Base-by-base conservation (phyloP, 2,329 filamentous ascomycete genomes). In the Clarireedia sp. region DNA sequence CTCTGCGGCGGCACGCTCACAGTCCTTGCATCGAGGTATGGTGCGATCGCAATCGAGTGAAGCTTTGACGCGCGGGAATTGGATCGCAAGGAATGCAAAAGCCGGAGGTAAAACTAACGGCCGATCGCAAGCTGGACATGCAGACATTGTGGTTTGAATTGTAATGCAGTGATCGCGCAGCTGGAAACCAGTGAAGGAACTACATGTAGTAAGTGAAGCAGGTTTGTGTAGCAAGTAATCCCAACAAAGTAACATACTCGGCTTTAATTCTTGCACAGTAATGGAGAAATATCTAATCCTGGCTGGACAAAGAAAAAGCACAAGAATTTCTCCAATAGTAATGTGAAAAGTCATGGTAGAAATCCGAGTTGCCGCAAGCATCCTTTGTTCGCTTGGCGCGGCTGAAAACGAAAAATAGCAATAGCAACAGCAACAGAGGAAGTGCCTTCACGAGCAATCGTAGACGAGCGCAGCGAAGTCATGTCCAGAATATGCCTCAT, bases 11-110 rank as follows among this genome's bases (percentile, higher is more conserved):
- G 56, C 44, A 5, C 61, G 53, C 33, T 66, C 63, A 52, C 66
- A 67, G 5, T 60, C 52, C 26, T 58, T 58, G 56, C 66, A 68
- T 19, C 62, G 59, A 9, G 56, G 55, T 17, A 60, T 50, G 1
- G 33, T 51, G 7, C 61, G 64, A 44, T 66, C 57, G 45, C 67
- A 53, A 44, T 41, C 21, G 33, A 48, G 36, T 43, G 59, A 53
- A 53, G 55, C 38, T 16, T 38, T 38, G 17, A 64, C 50, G 14
- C 47, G 23, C 2, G 60, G 58, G 24, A 53, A 65, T 17, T 60
- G 50, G 38, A 53, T 33, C 16, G 51, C 21, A 3, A 66, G 53
- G 7, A 48, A 59, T 26, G 46, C 38, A 16, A 64, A 24, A 1
- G 59, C 38, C n/a, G 66, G 66, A 36, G 65, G 65, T 2, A 59